Evolutionary conservation across 495 filamentous ascomycete genomes (phyloP), one percentile per base, ranked within the genome.

Genomic region (Friedmanniomyces simplex): DNA sequence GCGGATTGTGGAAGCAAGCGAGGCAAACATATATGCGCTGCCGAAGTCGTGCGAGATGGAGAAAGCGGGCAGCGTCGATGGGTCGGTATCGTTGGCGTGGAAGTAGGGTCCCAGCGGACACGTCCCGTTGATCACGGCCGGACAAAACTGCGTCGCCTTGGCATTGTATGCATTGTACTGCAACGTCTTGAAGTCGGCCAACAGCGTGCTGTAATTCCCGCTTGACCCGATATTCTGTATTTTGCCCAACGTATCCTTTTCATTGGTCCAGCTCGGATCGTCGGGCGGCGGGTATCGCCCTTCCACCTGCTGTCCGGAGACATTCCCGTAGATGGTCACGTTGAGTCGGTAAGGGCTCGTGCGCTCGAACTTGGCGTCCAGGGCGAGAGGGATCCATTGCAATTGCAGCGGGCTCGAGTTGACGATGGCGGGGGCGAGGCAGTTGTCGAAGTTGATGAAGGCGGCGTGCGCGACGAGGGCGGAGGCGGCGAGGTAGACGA

Each of bases 291-390:
- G 87, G 56, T 71, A 72, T 2, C 50, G 21, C 11, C 64, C 69
- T 16, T 82, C 75, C 16, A 68, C 58, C 4, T 69, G 50, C 21
- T 74, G 65, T 21, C 93, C 93, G 25, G 83, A 84, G 21, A 97
- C 89, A 70, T 96, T 96, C 22, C 91, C 91, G 72, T 88, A 96
- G 21, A 95, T 81, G 1, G 83, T 95, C 26, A 96, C 72, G 55
- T 80, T 81, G 28, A 98, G 73, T 37, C 81, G 82, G 65, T 89
- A 81, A 12, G 79, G 66, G 55, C 78, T 71, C 20, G 71, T 67
- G 22, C 79, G 72, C 61, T 89, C 77, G 72, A 94, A 95, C 13
- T 70, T 72, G 55, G 87, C 94, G 61, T 82, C 79, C 56, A 94
- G 77, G 55, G 77, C 77, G 13, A 82, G 62, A 0, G 93, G 91